Conservation (phyloP, 495 filamentous ascomycete genomes). For the Rostrohypoxylon terebratum region DNA sequence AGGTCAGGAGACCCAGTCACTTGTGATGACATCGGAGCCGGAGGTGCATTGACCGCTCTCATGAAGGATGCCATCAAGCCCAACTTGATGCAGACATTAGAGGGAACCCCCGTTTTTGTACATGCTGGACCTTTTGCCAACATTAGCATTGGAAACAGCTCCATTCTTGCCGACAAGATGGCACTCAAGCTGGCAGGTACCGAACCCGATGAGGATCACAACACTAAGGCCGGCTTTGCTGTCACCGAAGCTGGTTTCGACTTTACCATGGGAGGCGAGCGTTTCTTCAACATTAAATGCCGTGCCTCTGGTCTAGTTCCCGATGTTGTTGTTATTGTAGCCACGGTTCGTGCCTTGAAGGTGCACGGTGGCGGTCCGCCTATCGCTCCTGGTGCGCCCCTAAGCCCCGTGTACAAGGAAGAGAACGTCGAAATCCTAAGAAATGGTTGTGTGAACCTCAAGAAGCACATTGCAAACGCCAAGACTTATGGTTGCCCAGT, state of each 20-base stretch:
- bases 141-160: conserved; percentile 96
- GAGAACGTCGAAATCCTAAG: conserved; percentile 94
- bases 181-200: conserved; percentile 96
- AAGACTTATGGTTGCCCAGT: conserved; percentile 90
- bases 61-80: conserved; percentile 99
- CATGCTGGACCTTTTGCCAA: conserved; percentile 98
- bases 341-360: conserved; percentile 94
- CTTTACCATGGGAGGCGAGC: conserved; percentile 99
- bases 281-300: conserved; percentile 99
- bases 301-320: conserved; percentile 91
- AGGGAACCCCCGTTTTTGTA: conserved; percentile 96
- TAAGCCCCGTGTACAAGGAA: conserved; percentile 86
- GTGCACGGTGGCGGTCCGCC: conserved; percentile 95
- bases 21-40: conserved; percentile 93
- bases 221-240: conserved; percentile 90
- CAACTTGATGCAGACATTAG: conserved; percentile 97
- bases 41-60: conserved; percentile 90
- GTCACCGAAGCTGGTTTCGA: conserved; percentile 98
- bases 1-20: conserved; percentile 89
- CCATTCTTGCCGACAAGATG: conserved; percentile 92
- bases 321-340: conserved; percentile 93
- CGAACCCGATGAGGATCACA: conserved; percentile 90
- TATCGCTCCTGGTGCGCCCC: conserved; percentile 84
- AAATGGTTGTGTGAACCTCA: conserved; percentile 90
- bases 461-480: conserved; percentile 93